Conservation (phyloP, 352 stramenopile genomes). For the Phytophthora cactorum region DNA sequence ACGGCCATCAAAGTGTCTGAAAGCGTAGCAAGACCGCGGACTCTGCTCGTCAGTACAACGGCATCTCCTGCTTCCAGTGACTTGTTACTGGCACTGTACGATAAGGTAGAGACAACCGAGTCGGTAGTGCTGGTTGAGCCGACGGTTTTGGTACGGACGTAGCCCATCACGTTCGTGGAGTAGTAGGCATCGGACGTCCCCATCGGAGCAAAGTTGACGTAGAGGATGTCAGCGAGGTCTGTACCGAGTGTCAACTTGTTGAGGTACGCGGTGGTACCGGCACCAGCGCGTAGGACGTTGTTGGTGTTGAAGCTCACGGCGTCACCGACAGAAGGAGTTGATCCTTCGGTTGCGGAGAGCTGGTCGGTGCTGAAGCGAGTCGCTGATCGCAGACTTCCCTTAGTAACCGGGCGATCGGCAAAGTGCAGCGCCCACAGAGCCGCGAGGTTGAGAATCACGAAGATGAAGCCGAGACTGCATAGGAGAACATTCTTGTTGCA, state of each 20-base stretch:
- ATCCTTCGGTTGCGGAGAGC: slow-evolving; percentile 25
- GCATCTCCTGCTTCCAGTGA: slow-evolving; percentile 25
- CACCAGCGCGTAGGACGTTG: slow-evolving; percentile 52
- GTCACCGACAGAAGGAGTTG: slow-evolving; percentile 32
- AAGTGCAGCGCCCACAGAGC: slow-evolving; percentile 76
- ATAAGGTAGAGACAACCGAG: slow-evolving; percentile 59
- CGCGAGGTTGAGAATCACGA: slow-evolving; percentile 65
- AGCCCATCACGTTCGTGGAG: slow-evolving; percentile 56
- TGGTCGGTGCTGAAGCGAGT: slow-evolving; percentile 50
- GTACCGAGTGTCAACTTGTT: slow-evolving; percentile 35
- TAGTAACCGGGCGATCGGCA: slow-evolving; percentile 41
- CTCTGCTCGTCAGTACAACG: slow-evolving; percentile 28
- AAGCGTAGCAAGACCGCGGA: slow-evolving; percentile 64
- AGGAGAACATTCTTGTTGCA: slow-evolving; percentile 29
- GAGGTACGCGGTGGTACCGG: slow-evolving; percentile 75
- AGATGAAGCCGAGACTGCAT: slow-evolving; percentile 50
- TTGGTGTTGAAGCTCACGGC: slow-evolving; percentile 47
- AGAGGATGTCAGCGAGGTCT: slow-evolving; percentile 26
- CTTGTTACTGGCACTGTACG: slow-evolving; percentile 40
- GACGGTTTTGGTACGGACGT: slow-evolving; percentile 32
- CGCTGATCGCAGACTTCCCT: slow-evolving; percentile 29
- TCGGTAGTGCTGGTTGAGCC: slow-evolving; percentile 32
- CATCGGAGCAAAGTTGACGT: slow-evolving; percentile 61
- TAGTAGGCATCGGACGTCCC: slow-evolving; percentile 41
- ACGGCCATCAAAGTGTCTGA: slow-evolving; percentile 56